Evolutionary conservation across 1,284 basidiomycete genomes (phyloP).

Genomic region (Rhizoctonia solani): DNA sequence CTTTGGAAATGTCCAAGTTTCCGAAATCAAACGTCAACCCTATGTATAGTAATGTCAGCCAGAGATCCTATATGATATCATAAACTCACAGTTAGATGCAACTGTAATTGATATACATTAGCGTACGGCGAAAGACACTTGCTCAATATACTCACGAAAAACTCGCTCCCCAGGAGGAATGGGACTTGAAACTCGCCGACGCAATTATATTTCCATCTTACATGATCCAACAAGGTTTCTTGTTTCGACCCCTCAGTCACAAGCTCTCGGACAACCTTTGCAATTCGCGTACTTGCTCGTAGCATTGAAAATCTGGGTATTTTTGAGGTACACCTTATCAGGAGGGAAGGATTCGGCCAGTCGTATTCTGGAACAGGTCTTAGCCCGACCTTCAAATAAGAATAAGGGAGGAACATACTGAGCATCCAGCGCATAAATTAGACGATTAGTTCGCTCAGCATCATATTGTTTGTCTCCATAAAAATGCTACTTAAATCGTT

Average conservation of each 20-base stretch:
- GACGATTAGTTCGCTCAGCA: slow-evolving; percentile 1
- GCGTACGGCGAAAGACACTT: neutral
- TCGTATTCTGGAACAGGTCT: neutral
- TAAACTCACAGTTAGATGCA: neutral
- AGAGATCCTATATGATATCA: neutral
- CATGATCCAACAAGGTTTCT: neutral
- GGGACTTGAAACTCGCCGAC: neutral
- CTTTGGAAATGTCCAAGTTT: neutral
- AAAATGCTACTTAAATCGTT: slow-evolving; percentile 8
- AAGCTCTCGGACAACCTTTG: neutral
- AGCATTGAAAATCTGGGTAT: neutral
- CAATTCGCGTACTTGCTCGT: neutral
- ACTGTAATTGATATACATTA: neutral
- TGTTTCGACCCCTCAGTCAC: neutral
- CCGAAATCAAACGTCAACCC: slow-evolving; percentile 10
- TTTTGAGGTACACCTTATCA: neutral
- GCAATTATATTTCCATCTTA: neutral
- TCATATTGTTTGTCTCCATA: slow-evolving; percentile 24
- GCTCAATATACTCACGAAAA: neutral
- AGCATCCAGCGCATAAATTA: slow-evolving; percentile 15
- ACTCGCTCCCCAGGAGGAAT: neutral
- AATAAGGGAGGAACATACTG: neutral
- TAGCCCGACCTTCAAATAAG: neutral
- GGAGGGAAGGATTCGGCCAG: slow-evolving; percentile 1
- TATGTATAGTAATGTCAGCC: neutral